Percentiles rank a stretch among this genome's conserved stretches.
phyloP scores from a whole-genome alignment of 192 early-diverging fungal species.

The Chytriomyces sp. region DNA sequence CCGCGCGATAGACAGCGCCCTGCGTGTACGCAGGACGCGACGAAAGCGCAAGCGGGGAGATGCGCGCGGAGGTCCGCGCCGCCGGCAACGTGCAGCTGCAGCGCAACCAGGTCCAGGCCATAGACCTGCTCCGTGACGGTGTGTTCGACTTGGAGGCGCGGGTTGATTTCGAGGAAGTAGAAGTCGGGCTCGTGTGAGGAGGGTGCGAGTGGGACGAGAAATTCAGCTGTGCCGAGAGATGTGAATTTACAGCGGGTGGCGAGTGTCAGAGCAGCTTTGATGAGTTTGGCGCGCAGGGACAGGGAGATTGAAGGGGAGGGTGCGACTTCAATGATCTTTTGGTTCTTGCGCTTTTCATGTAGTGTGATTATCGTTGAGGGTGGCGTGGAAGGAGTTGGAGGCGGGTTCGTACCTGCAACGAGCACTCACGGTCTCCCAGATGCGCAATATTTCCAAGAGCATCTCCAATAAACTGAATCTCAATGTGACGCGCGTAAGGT shows the following conservation, averaged over 20 bases:
- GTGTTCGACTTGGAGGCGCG: slow-evolving; percentile 91
- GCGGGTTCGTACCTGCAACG: no score
- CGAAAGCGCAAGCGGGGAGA: slow-evolving; percentile 69
- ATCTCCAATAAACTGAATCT: slow-evolving; percentile 81
- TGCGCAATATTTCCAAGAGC: slow-evolving; percentile 58
- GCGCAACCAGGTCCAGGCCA: slow-evolving; percentile 81
- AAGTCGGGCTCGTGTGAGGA: slow-evolving; percentile 72
- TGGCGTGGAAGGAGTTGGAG: no score
- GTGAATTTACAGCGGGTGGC: slow-evolving; percentile 78
- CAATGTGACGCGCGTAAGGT: slow-evolving; percentile 80
- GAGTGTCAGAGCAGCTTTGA: slow-evolving; percentile 79
- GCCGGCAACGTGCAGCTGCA: slow-evolving; percentile 88
- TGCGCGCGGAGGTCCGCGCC: slow-evolving; percentile 78
- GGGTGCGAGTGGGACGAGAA: slow-evolving; percentile 77
- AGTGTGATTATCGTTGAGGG: no score
- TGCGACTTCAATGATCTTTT: no score
- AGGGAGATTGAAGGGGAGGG: no score
- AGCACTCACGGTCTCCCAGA: no score
- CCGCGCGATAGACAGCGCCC: slow-evolving; percentile 31
- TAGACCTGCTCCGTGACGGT: slow-evolving; percentile 89
- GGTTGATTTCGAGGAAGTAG: slow-evolving; percentile 93
- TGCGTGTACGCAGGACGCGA: slow-evolving; percentile 52
- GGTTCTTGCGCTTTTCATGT: no score
- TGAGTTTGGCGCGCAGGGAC: slow-evolving; percentile 74
- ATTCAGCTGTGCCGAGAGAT: slow-evolving; percentile 87